Conservation (phyloP, 2,329 filamentous ascomycete species). For the Alternaria novae-zelandiae region DNA sequence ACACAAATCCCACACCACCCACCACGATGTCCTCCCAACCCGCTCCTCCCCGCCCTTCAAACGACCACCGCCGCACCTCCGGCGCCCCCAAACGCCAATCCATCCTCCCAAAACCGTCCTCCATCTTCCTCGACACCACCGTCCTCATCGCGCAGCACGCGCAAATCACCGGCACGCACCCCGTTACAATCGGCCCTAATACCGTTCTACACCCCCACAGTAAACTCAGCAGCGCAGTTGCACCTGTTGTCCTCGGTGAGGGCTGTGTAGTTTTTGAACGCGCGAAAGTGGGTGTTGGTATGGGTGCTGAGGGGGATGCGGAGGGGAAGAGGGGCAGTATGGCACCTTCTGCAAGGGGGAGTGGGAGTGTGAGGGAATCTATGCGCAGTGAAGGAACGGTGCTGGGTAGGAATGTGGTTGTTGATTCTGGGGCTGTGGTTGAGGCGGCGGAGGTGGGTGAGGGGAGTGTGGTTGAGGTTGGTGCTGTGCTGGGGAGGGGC, state of each 20-base stretch:
- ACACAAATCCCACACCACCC: not conserved
- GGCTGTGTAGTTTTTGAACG: slow-evolving; percentile 79
- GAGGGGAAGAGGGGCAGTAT: slow-evolving; percentile 24
- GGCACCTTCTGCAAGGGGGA: slow-evolving; percentile 15
- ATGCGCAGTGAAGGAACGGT: slow-evolving; percentile 41
- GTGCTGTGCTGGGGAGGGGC: slow-evolving; percentile 41
- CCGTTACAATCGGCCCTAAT: slow-evolving; percentile 78
- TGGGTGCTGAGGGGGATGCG: slow-evolving; percentile 23
- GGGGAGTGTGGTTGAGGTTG: slow-evolving; percentile 43
- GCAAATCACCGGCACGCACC: slow-evolving; percentile 70
- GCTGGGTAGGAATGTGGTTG: slow-evolving; percentile 51
- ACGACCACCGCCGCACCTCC: slow-evolving; percentile 37
- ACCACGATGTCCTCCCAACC: slow-evolving; percentile 29
- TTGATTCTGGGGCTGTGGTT: slow-evolving; percentile 53
- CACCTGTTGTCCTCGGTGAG: slow-evolving; percentile 53
- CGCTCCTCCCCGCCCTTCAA: slow-evolving; percentile 25
- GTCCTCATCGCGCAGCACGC: slow-evolving; percentile 58
- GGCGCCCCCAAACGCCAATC: slow-evolving; percentile 45
- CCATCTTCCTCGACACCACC: slow-evolving; percentile 52
- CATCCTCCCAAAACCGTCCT: slow-evolving; percentile 47
- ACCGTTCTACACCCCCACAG: slow-evolving; percentile 86
- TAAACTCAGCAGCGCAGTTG: slow-evolving; percentile 52
- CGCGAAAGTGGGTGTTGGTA: slow-evolving; percentile 49
- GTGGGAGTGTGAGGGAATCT: slow-evolving; percentile 14
- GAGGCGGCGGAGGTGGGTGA: slow-evolving; percentile 48